These are phyloP conservation scores for Agrocybe chaxingu DNA, from an alignment of 768 basidiomycete species.

Conservation along the genomic window DNA sequence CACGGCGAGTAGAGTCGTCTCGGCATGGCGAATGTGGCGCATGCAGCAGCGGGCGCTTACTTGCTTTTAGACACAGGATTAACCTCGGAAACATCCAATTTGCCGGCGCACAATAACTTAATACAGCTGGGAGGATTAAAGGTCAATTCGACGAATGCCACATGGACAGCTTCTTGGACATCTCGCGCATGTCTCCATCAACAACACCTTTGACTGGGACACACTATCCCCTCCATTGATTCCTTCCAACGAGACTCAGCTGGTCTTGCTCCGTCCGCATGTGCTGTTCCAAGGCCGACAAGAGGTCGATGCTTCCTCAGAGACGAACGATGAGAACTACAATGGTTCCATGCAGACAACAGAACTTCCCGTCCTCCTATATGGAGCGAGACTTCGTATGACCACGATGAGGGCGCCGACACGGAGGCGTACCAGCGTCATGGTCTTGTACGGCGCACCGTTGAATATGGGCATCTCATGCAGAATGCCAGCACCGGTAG, in stretches of 20 bases:
- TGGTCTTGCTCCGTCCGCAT: constrained; percentile 76
- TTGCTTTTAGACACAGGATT: no score
- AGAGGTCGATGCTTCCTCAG: constrained; percentile 99
- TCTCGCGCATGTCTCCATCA: constrained; percentile 96
- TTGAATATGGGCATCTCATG: constrained; percentile 92
- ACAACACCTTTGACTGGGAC: constrained; percentile 93
- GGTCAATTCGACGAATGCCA: no score
- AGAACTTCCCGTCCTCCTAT: constrained; percentile 96
- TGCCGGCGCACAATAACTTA: no score
- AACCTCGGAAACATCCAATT: no score
- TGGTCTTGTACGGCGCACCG: constrained; percentile 96
- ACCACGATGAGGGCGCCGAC: constrained; percentile 89
- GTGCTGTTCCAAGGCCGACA: constrained; percentile 93
- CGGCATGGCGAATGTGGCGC: no score
- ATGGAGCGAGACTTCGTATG: constrained; percentile 88
- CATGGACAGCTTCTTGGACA: constrained; percentile 76
- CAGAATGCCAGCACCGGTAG: constrained; percentile 92
- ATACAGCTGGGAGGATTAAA: no score
- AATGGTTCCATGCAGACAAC: constrained; percentile 84
- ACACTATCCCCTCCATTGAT: constrained; percentile 97
- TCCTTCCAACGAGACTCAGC: constrained; percentile 84
- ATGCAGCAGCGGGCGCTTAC: no score
- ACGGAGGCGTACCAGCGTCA: constrained; percentile 86
- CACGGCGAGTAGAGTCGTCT: no score
- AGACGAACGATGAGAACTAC: constrained; percentile 90